Conservation (phyloP, 768 basidiomycete genomes). For the Serpula lacrymans region DNA sequence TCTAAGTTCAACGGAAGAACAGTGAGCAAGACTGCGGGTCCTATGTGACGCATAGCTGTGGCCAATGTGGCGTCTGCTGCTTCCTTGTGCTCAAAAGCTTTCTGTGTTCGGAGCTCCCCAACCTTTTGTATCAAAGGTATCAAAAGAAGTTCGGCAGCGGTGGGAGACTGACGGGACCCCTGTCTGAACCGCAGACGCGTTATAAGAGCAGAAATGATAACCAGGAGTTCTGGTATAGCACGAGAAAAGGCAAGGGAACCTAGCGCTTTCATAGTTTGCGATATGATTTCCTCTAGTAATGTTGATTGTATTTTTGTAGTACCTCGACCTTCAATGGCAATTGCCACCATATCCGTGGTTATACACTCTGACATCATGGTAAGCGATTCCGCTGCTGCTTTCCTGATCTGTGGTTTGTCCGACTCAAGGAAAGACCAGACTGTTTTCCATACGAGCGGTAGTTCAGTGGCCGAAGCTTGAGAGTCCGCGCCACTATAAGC, state of each 20-base stretch:
- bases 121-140: constrained; percentile 67
- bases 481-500: constrained; percentile 54
- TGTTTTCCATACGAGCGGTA: constrained; percentile 68
- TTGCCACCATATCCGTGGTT: constrained; percentile 54
- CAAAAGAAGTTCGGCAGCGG: constrained; percentile 69
- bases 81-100: constrained; percentile 89
- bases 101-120: constrained; percentile 70
- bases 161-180: constrained; percentile 35
- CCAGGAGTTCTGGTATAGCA: constrained; percentile 77
- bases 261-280: constrained; percentile 63
- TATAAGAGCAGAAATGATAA: constrained; percentile 68
- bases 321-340: constrained; percentile 44
- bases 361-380: constrained; percentile 68
- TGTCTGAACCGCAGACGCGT: constrained; percentile 52
- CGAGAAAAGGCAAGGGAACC: constrained; percentile 70
- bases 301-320: constrained; percentile 42
- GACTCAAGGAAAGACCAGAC: constrained; percentile 80
- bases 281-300: constrained; percentile 59
- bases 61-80: constrained; percentile 76
- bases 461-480: constrained; percentile 48
- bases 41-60: constrained; percentile 79
- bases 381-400: constrained; percentile 61
- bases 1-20: constrained; percentile 85
- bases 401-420: constrained; percentile 54
- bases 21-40: constrained; percentile 74